Conservation (phyloP, 2,329 filamentous ascomycete species). For the Rutstroemia sydowiana region DNA sequence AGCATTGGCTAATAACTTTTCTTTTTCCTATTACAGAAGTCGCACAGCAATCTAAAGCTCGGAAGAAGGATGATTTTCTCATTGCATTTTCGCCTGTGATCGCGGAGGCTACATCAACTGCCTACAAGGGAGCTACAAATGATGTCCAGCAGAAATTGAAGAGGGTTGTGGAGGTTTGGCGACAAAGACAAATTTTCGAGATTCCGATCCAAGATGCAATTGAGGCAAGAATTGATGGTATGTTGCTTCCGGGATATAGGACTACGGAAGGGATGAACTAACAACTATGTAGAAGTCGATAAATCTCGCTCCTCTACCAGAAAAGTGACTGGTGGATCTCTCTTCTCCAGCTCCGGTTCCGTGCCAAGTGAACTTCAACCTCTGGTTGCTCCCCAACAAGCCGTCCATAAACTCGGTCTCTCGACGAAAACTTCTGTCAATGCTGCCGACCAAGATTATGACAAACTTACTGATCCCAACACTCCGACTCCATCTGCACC, state of each 20-base stretch:
- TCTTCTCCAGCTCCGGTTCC: conserved; percentile 55
- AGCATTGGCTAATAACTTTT: conserved; percentile 17
- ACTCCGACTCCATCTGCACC: conserved; percentile 69
- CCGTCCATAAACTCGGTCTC: conserved; percentile 64
- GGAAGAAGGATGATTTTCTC: conserved; percentile 87
- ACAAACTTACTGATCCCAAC: conserved; percentile 69
- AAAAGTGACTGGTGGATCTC: conserved; percentile 53
- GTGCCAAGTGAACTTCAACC: conserved; percentile 71
- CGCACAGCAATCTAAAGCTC: conserved; percentile 88
- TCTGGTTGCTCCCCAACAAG: conserved; percentile 67
- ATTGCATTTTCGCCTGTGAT: conserved; percentile 87
- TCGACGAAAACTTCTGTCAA: conserved; percentile 59
- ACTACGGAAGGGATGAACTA: conserved; percentile 2
- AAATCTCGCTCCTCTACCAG: conserved; percentile 49
- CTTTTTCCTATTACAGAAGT: conserved; percentile 57
- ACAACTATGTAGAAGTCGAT: conserved; percentile 47
- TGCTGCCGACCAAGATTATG: conserved; percentile 73
- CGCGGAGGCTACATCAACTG: conserved; percentile 80
- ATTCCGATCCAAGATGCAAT: conserved; percentile 70
- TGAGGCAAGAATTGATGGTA: conserved; percentile 73
- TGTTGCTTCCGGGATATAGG: conserved; percentile 18
- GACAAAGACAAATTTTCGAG: conserved; percentile 79
- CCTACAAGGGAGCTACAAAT: conserved; percentile 80
- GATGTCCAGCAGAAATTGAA: conserved; percentile 85
- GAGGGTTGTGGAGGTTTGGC: conserved; percentile 92